A percentile compares a stretch with the other conserved stretches of the same genome.
phyloP scores from a whole-genome alignment of 768 basidiomycete genomes.

The Termitomyces sp. region DNA sequence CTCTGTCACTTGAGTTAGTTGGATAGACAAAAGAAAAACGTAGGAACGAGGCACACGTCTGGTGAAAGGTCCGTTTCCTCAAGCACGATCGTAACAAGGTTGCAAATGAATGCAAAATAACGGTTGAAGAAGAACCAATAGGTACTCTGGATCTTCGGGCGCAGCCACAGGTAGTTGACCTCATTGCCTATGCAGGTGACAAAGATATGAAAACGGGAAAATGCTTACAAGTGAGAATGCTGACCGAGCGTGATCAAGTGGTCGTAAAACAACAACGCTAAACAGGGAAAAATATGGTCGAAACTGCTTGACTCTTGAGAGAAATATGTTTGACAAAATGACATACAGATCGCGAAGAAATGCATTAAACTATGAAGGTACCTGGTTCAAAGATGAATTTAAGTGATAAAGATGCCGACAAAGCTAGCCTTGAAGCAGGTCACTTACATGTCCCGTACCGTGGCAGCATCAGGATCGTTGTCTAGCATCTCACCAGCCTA shows the following conservation, averaged over 20 bases:
- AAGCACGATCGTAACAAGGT: conserved; percentile 29
- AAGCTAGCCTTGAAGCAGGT: not conserved
- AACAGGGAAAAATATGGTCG: not conserved
- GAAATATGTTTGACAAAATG: not conserved
- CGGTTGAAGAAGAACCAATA: conserved; percentile 50
- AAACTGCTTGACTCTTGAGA: not conserved
- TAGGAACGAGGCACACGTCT: conserved; percentile 18
- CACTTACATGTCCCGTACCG: conserved; percentile 9
- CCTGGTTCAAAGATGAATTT: conserved; percentile 13
- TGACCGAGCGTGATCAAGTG: conserved; percentile 36
- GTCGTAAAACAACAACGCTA: conserved; percentile 41
- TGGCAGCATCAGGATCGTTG: not conserved
- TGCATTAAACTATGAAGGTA: conserved; percentile 29
- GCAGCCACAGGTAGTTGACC: conserved; percentile 43
- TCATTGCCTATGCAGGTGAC: conserved; percentile 30
- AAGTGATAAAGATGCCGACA: not conserved
- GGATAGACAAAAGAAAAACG: not conserved
- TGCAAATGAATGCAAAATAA: conserved; percentile 44
- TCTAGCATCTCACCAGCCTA: conserved; percentile 25
- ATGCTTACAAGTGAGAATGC: not conserved
- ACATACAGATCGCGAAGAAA: conserved; percentile 33
- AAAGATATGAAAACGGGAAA: not conserved
- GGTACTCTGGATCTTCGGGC: conserved; percentile 35
- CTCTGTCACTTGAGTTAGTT: conserved; percentile 11
- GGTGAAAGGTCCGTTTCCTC: conserved; percentile 26